Percentiles rank a stretch among this genome's conserved stretches.
These are phyloP conservation scores for Daucus carota DNA, from an alignment of 129 eudicot species.

Conservation along the genomic window DH1_v3.0 NC_030389.2:45484001-45484500, in stretches of 20 bases:
- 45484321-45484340: conserved; percentile 24
- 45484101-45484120: neutral
- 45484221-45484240: neutral
- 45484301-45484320: conserved; percentile 36
- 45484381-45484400: conserved; percentile 57
- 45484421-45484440: conserved; percentile 96
- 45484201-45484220: neutral
- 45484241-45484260: too few relatives aligned
- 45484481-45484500: conserved; percentile 53
- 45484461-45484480: conserved; percentile 62
- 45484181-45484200: neutral
- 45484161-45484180: neutral
- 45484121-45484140: too few relatives aligned
- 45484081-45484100: neutral
- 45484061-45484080: neutral
- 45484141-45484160: neutral
- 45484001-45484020: neutral
- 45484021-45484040: neutral
- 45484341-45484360: conserved; percentile 66
- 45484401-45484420: conserved; percentile 91
- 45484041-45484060: neutral
- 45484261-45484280: conserved; percentile 52
- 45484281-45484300: conserved; percentile 72
- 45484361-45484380: conserved; percentile 45
- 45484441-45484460: conserved; percentile 80